Evolutionary conservation across 2,329 filamentous ascomycete species (phyloP).

Genomic region (Aureobasidium namibiae): DNA sequence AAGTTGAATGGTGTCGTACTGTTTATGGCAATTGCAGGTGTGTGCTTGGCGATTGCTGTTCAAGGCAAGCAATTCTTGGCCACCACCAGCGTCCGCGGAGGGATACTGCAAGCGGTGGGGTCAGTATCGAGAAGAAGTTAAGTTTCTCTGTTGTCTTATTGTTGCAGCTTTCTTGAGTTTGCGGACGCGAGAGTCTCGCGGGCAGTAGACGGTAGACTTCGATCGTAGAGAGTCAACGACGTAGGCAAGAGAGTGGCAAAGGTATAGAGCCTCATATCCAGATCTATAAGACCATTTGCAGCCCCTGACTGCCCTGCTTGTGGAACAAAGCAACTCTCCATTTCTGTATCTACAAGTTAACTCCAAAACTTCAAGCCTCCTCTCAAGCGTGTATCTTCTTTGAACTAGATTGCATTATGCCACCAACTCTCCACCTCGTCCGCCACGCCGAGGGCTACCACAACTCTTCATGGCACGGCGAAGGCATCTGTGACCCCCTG

Average conservation of each 20-base stretch:
- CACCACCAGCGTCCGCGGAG: neutral
- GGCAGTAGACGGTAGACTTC: neutral
- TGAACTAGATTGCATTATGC: slow-evolving; percentile 1
- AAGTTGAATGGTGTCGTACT: too few relatives aligned
- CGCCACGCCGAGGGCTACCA: slow-evolving; percentile 70
- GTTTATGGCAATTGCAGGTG: too few relatives aligned
- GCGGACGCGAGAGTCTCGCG: neutral
- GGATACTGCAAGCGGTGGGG: neutral
- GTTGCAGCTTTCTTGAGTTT: neutral
- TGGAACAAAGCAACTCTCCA: neutral
- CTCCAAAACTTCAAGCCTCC: neutral
- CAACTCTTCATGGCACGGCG: slow-evolving; percentile 64
- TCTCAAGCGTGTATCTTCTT: neutral
- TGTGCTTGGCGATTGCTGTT: neutral
- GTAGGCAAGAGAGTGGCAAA: neutral
- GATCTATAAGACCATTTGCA: too few relatives aligned
- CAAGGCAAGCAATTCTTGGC: neutral
- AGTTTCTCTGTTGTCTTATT: neutral
- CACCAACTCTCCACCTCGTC: slow-evolving; percentile 54
- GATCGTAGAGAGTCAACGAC: neutral
- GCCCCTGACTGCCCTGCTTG: too few relatives aligned
- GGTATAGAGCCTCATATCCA: neutral
- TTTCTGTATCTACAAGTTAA: neutral
- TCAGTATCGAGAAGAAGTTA: neutral
- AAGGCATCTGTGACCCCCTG: slow-evolving; percentile 64